Base-by-base conservation (phyloP, 1,284 basidiomycete species). In the Exobasidium rhododendri region DNA sequence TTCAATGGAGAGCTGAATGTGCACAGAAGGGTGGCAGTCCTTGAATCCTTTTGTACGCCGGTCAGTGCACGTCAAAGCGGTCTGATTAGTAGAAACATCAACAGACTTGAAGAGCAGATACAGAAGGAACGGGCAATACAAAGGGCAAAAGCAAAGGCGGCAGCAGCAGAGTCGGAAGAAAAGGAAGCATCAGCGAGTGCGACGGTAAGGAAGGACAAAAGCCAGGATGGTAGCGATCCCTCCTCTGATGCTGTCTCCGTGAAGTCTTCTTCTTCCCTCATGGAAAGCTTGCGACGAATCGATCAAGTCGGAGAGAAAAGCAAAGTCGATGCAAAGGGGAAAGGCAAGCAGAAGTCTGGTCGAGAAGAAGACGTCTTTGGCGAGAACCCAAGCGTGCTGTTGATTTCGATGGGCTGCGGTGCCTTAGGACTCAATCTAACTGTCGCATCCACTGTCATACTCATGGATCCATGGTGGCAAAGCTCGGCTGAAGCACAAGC, bases 401-500 rank as follows among this genome's bases (percentile, higher is more conserved):
- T 93, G 54, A 88, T 93, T 59, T 92, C 91, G 10, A 82, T 93
- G 69, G 92, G 91, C 74, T 80, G 80, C 5, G 82, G 82, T 11
- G 90, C 90, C 3, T 83, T 93, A 30, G 91, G 91, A 2, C 81
- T 93, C 58, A 93, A 93, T 78, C 81, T 93, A 64, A 93, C 91
- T 0, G 89, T 89, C 17, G 91, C 91, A 1, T 91, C 91, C 73
- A 90, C 92, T 75, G 89, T 93, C 1, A 91, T 89, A 75, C 79
- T 93, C 54, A 90, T 90, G 86, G 91, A 93, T 79, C 91, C 91
- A 31, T 82, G 81, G 80, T 82, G 82, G 82, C 81, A 89, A 83
- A 88, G 90, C 73, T 89, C 90, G 1, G 92, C 93, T 46, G 91
- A 93, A 80, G 87, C 85, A 59, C 89, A 93, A 75, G 91, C 91